Base-by-base conservation (phyloP, 2,329 filamentous ascomycete species). In the Colletotrichum scovillei region DNA sequence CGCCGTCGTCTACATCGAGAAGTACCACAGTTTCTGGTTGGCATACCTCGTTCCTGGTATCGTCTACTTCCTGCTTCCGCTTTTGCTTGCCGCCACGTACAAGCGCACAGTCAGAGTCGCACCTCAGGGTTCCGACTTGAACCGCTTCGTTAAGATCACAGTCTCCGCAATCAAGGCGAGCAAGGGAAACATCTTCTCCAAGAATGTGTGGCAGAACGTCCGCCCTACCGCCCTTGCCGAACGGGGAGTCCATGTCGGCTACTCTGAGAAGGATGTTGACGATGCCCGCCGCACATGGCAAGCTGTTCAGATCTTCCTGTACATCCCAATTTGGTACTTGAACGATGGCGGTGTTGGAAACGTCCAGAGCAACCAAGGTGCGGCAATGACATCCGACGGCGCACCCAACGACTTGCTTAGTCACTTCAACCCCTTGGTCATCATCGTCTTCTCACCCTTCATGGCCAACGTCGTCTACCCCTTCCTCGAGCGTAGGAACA, bases 251-350 rank as follows among this genome's bases (percentile, higher is more conserved):
- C 86, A 84, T 81, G 92, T 92, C 84, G 63, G 73, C 19, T 93
- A 92, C 75, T 89, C 90, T 56, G 91, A 93, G 76, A 88, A 88
- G 46, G 92, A 91, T 85, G 91, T 94, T 63, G 89, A 90, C 77
- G 91, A 93, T 76, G 88, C 92, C 16, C 85, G 85, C 67, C 89
- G 91, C 78, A 86, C 84, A 0, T 82, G 82, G 78, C 76, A 81
- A 30, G 84, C 84, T 6, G 82, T 81, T n/a, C 78, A 82, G 69
- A 81, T 86, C 78, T 82, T 84, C 77, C 78, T 84, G 30, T 85
- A 84, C 75, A 80, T 84, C 38, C 84, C 84, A 5, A 78, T 85
- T 5, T 84, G 82, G 76, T 78, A 77, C 69, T 76, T 84, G 74
- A 85, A 84, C 75, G 81, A 85, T 64, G 83, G 83, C 16, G 84